Percentiles rank a stretch among this genome's conserved stretches.
Evolutionary conservation across 106 monocot genomes (phyloP).

Genomic region (Dioscorea alata): DNA sequence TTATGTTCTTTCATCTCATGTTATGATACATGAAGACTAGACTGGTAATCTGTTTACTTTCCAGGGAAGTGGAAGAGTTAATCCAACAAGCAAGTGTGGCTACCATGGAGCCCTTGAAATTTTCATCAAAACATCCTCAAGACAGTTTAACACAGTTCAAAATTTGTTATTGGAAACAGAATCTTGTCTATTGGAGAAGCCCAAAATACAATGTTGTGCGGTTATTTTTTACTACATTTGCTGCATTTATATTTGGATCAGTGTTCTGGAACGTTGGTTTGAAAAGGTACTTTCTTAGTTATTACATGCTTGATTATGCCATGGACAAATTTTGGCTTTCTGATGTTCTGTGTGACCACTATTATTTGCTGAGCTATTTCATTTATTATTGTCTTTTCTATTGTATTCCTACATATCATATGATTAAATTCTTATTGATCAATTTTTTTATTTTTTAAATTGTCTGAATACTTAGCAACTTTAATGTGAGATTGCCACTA

Average conservation of each 20-base stretch:
- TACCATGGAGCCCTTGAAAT: conserved; percentile 37
- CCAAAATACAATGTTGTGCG: conserved; percentile 52
- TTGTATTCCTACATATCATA: no score
- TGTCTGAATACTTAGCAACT: no score
- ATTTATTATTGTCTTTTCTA: no score
- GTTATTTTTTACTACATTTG: conserved; percentile 35
- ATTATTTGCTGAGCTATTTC: no score
- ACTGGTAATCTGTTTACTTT: not conserved
- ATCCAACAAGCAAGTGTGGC: conserved; percentile 34
- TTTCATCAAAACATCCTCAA: conserved; percentile 37
- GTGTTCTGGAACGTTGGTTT: conserved; percentile 44
- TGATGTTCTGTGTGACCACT: no score
- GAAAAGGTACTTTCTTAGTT: conserved; percentile 16
- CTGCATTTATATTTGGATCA: conserved; percentile 44
- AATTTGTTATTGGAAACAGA: conserved; percentile 35
- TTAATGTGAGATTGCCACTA: no score
- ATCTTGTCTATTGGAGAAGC: conserved; percentile 49
- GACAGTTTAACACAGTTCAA: conserved; percentile 32
- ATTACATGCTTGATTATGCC: not conserved
- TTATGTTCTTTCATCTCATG: not conserved
- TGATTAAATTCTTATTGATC: no score
- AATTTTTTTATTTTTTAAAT: no score
- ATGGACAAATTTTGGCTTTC: no score
- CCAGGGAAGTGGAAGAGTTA: conserved; percentile 38
- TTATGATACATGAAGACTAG: not conserved